phyloP scores from a whole-genome alignment of 116 monocot genomes.

The Zostera marina region DNA sequence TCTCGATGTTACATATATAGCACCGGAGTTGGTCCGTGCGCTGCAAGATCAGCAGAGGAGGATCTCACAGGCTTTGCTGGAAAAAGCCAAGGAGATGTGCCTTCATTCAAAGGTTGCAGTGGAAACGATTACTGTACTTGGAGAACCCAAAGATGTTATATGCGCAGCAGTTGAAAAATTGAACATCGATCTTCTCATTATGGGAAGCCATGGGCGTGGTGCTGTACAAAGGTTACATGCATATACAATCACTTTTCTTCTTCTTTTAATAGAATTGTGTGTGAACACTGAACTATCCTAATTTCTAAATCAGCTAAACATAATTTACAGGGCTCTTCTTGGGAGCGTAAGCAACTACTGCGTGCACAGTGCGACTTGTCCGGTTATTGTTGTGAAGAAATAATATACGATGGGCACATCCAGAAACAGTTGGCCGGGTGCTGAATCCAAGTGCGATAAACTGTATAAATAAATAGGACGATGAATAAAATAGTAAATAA shows the following conservation, averaged over 20 bases:
- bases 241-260: background rate
- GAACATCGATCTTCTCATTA: conserved; percentile 30
- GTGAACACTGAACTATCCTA: background rate
- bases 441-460: too few relatives aligned
- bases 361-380: conserved; percentile 31
- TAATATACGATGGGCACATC: background rate
- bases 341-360: conserved; percentile 56
- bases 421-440: too few relatives aligned
- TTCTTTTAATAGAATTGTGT: background rate
- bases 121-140: conserved; percentile 37
- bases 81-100: conserved; percentile 18
- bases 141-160: conserved; percentile 43
- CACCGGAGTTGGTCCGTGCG: conserved; percentile 35
- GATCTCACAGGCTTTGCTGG: conserved; percentile 14
- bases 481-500: too few relatives aligned
- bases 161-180: conserved; percentile 37
- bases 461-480: too few relatives aligned
- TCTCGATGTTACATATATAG: conserved; percentile 19
- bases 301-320: background rate
- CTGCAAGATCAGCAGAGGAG: conserved; percentile 37
- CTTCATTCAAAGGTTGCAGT: conserved; percentile 21
- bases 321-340: conserved; percentile 30
- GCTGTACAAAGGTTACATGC: conserved; percentile 32
- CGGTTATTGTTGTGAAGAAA: conserved; percentile 49
- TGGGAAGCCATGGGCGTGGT: conserved; percentile 53